Evolutionary conservation across 1,139 yeast species (phyloP).

Genomic region (Komagataea norvegica): DNA sequence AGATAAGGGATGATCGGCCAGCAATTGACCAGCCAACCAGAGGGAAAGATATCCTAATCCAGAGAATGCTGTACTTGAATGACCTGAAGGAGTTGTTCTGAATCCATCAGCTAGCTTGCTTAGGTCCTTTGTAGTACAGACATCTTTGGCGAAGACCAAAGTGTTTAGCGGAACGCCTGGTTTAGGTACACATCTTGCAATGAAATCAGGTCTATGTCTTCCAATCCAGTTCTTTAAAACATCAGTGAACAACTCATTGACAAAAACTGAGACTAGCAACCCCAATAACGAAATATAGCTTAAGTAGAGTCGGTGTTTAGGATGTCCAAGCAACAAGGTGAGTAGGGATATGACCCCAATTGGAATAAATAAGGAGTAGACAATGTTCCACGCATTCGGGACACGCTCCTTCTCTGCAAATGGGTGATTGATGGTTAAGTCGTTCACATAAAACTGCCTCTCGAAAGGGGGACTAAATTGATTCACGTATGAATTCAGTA

Average conservation of each 20-base stretch:
- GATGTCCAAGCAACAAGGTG: constrained; percentile 34
- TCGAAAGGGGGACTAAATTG: constrained; percentile 53
- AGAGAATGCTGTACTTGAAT: constrained; percentile 59
- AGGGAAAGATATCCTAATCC: constrained; percentile 61
- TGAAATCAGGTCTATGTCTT: constrained; percentile 73
- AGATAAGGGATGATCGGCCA: constrained; percentile 36
- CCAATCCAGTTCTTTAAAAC: constrained; percentile 69
- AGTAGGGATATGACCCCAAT: constrained; percentile 32
- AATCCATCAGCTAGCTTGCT: constrained; percentile 59
- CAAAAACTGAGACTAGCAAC: constrained; percentile 44
- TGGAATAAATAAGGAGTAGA: constrained; percentile 41
- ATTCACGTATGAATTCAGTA: constrained; percentile 42
- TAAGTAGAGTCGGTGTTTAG: constrained; percentile 38
- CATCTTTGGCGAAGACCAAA: constrained; percentile 51
- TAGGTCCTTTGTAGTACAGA: constrained; percentile 52
- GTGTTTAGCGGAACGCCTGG: constrained; percentile 42
- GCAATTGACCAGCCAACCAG: constrained; percentile 62
- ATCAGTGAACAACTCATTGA: constrained; percentile 58
- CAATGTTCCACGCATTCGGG: constrained; percentile 34
- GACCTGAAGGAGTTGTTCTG: constrained; percentile 78
- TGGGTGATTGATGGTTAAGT: constrained; percentile 63
- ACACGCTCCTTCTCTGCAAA: constrained; percentile 65
- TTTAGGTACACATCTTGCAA: constrained; percentile 62
- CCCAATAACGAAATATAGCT: constrained; percentile 53
- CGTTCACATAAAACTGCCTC: constrained; percentile 60